Evolutionary conservation across 306 rosid genomes (phyloP).

Genomic region (Cicer bijugum): DNA sequence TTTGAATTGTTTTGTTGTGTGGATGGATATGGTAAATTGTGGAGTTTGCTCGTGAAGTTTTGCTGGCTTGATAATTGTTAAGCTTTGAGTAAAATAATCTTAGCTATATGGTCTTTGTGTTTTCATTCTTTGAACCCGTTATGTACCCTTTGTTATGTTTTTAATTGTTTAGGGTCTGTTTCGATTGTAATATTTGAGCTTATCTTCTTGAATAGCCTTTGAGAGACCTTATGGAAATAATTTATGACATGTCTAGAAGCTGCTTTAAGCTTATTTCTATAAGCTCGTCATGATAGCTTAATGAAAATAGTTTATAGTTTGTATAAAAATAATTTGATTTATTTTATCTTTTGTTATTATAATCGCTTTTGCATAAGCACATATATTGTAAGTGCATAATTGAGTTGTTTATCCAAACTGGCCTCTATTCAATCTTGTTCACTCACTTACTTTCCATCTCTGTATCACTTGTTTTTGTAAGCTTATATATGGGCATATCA

Average conservation of each 20-base stretch:
- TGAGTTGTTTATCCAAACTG: no score
- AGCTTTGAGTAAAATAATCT: not conserved
- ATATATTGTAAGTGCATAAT: no score
- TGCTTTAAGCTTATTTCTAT: no score
- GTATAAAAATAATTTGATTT: no score
- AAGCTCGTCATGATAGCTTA: no score
- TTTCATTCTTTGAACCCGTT: constrained; percentile 12
- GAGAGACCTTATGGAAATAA: no score
- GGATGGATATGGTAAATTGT: constrained; percentile 27
- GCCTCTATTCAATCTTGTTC: not conserved
- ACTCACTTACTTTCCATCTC: not conserved
- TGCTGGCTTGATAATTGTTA: constrained; percentile 18
- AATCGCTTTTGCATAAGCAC: no score
- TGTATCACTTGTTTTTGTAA: not conserved
- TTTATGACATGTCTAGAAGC: no score
- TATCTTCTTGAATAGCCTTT: no score
- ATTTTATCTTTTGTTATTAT: no score
- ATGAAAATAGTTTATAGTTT: no score
- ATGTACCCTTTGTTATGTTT: not conserved
- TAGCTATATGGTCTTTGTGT: not conserved
- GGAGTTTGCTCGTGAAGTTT: constrained; percentile 12
- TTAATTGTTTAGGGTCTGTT: not conserved
- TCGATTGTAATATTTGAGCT: no score
- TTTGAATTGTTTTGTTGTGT: constrained; percentile 28
- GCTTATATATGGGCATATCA: constrained; percentile 12